Conservation (phyloP, 108 stramenopile genomes). For the Asterionellopsis glacialis region DNA sequence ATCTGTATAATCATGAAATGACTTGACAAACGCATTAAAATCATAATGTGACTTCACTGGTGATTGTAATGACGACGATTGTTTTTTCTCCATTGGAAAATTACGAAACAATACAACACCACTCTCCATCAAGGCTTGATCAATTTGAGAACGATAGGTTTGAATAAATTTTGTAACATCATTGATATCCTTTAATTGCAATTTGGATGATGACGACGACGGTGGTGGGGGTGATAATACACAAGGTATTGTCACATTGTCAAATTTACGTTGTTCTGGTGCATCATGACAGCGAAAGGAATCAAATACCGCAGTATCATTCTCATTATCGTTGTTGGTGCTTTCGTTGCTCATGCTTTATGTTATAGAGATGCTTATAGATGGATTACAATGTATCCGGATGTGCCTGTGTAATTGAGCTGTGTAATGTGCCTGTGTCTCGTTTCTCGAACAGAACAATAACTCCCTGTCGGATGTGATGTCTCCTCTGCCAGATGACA, state of each 20-base stretch:
- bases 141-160: constrained; percentile 9
- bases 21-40: constrained; percentile 23
- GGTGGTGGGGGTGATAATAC: constrained; percentile 25
- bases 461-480: too few relatives aligned
- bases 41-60: too few relatives aligned
- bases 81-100: constrained; percentile 7
- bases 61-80: background rate
- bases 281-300: constrained; percentile 16
- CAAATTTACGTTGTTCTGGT: constrained; percentile 11
- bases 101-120: constrained; percentile 27
- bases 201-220: too few relatives aligned
- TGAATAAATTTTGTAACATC: constrained; percentile 13
- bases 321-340: too few relatives aligned
- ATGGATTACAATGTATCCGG: too few relatives aligned
- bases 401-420: too few relatives aligned
- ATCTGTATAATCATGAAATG: constrained; percentile 18
- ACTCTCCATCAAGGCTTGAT: constrained; percentile 12
- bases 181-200: background rate
- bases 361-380: too few relatives aligned
- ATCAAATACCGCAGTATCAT: constrained; percentile 5
- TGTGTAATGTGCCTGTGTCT: too few relatives aligned
- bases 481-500: too few relatives aligned
- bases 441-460: too few relatives aligned
- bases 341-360: too few relatives aligned
- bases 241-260: constrained; percentile 9